Base-by-base conservation (phyloP, 768 basidiomycete species). In the Crassisporium funariophilum region DNA sequence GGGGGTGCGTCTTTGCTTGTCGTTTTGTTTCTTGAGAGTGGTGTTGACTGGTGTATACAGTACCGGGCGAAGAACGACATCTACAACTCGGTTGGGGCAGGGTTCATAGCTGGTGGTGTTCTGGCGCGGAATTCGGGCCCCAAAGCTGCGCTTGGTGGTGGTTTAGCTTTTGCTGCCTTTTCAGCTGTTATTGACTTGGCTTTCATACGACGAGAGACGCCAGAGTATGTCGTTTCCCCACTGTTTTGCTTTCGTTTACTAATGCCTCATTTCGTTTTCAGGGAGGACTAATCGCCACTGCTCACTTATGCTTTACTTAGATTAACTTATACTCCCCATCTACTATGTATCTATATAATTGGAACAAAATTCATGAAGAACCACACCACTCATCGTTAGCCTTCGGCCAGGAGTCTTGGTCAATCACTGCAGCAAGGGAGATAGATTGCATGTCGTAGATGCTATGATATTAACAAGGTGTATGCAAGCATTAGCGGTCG, bases 41-140 rank as follows among this genome's bases (percentile, higher is more conserved):
- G 43, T 8, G 31, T 41, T 49, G 21, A 40, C 22, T 23, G 6
- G 42, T 20, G 22, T 35, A n/a, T 35, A 13, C 50, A 97, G 95
- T 98, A 97, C 68, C 92, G 95, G 35, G 95, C 92, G 7, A 93
- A 85, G 69, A 95, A 97, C 60, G 95, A 98, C 65, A 90, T 98
- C 56, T 86, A 83, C 46, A 98, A 98, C 63, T 88, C 92, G 8
- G 80, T 92, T 13, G 79, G 84, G 10, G 86, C 90, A 5, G 95
- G 95, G 1, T 92, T 95, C 63, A 63, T 94, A 4, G 82, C 93
- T 3, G 95, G 95, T 21, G 93, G 88, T 27, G 73, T 97, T 15
- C 81, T 98, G 3, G 95, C 94, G 8, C 79, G 91, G 29, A 83
- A 89, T 60, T 83, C 91, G 0, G 94, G 95, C 1, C 90, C 92